These are phyloP conservation scores for Helicocarpus griseus DNA, from an alignment of 2,329 filamentous ascomycete species.

Conservation along the genomic window DNA sequence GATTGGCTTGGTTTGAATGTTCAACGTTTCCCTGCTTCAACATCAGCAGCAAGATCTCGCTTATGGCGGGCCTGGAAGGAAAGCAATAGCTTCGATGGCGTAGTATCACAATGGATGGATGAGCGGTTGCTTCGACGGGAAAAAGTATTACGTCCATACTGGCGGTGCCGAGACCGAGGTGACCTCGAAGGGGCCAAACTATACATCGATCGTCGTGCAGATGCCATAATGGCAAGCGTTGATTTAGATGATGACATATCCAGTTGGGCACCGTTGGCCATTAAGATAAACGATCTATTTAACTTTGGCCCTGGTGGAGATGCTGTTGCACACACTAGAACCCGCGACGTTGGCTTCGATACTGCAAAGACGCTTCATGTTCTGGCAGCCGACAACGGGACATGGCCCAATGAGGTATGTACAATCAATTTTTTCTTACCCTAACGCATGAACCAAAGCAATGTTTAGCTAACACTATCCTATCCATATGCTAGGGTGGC, in stretches of 20 bases:
- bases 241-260: conserved; percentile 44
- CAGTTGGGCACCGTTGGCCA: conserved; percentile 43
- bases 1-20: conserved; percentile 24
- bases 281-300: conserved; percentile 43
- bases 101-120: conserved; percentile 43
- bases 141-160: conserved; percentile 37
- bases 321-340: conserved; percentile 41
- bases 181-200: conserved; percentile 34
- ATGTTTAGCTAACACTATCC: too few species aligned
- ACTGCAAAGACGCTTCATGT: conserved; percentile 42
- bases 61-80: conserved; percentile 44
- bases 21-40: conserved; percentile 34
- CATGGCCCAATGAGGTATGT: conserved; percentile 39
- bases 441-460: too few species aligned
- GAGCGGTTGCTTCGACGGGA: conserved; percentile 41
- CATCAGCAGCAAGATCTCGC: conserved; percentile 39
- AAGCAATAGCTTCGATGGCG: conserved; percentile 37
- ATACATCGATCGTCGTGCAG: conserved; percentile 37
- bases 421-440: too few species aligned
- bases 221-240: conserved; percentile 43
- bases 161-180: conserved; percentile 36
- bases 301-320: conserved; percentile 46
- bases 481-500: too few species aligned
- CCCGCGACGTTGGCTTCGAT: conserved; percentile 40
- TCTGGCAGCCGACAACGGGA: conserved; percentile 44